Conservation (phyloP, 495 filamentous ascomycete genomes). For the Trypethelium eluteriae region DNA sequence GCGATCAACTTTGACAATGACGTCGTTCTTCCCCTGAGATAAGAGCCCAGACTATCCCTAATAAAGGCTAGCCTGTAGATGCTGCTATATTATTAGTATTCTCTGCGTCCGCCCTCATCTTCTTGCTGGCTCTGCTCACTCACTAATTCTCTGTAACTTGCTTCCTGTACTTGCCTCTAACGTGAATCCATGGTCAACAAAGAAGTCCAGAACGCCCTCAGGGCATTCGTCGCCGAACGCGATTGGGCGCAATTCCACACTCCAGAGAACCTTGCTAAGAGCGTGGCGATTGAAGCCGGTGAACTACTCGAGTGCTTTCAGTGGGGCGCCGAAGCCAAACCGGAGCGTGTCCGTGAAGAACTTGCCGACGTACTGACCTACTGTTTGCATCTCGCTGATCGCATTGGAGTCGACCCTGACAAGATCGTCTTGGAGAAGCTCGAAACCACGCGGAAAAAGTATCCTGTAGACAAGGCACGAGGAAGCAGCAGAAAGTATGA, state of each 20-base stretch:
- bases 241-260: slow-evolving; percentile 24
- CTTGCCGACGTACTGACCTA: slow-evolving; percentile 24
- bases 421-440: slow-evolving; percentile 21
- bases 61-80: not conserved
- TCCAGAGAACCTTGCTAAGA: slow-evolving; percentile 22
- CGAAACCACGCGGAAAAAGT: slow-evolving; percentile 22
- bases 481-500: slow-evolving; percentile 21
- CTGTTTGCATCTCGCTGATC: slow-evolving; percentile 18
- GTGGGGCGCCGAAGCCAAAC: slow-evolving; percentile 20
- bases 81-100: not conserved
- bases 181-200: slow-evolving; percentile 16
- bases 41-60: not conserved
- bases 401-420: slow-evolving; percentile 20
- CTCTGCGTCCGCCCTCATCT: not conserved
- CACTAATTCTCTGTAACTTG: not conserved
- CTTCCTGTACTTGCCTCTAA: slow-evolving; percentile 5
- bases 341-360: slow-evolving; percentile 20
- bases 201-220: slow-evolving; percentile 12
- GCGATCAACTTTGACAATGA: no score
- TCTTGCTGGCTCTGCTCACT: not conserved
- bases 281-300: slow-evolving; percentile 20
- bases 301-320: slow-evolving; percentile 23
- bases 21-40: not conserved
- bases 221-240: slow-evolving; percentile 21
- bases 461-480: slow-evolving; percentile 20